Evolutionary conservation across 23 red algal genomes (phyloP).

Genomic region (Gracilariopsis chorda): DNA sequence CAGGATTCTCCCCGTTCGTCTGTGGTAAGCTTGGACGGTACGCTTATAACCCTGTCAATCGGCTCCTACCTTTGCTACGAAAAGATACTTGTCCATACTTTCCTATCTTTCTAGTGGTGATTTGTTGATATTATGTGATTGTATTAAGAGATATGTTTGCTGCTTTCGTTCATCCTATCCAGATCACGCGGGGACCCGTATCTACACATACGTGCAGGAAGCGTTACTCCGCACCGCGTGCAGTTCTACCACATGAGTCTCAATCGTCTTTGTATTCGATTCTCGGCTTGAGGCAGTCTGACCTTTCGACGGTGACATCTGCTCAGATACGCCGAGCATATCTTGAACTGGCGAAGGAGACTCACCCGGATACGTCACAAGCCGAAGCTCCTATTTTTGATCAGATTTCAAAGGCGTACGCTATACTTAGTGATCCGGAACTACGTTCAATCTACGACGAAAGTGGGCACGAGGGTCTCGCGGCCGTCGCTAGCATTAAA

Average conservation of each 20-base stretch:
- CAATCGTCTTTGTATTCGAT: conserved; percentile 11
- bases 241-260: background rate
- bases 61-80: too few relatives aligned
- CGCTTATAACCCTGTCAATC: too few relatives aligned
- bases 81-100: too few relatives aligned
- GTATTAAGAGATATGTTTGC: too few relatives aligned
- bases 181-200: too few relatives aligned
- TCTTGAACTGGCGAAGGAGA: conserved; percentile 20
- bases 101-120: too few relatives aligned
- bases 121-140: too few relatives aligned
- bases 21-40: too few relatives aligned
- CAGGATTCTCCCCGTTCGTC: too few relatives aligned
- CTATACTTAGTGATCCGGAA: conserved; percentile 64
- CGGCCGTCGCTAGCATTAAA: conserved; percentile 56
- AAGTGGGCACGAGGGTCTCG: conserved; percentile 66
- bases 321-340: conserved; percentile 41
- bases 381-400: background rate
- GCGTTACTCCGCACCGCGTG: background rate
- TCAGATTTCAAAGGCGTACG: conserved; percentile 24
- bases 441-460: conserved; percentile 81
- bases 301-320: background rate
- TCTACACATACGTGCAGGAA: too few relatives aligned
- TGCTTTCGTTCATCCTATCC: too few relatives aligned
- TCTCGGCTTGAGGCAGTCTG: background rate
- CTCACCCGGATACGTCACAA: conserved; percentile 27